Base-by-base conservation (phyloP, 176 grass and related monocot genomes). In the Chloris gayana region DNA sequence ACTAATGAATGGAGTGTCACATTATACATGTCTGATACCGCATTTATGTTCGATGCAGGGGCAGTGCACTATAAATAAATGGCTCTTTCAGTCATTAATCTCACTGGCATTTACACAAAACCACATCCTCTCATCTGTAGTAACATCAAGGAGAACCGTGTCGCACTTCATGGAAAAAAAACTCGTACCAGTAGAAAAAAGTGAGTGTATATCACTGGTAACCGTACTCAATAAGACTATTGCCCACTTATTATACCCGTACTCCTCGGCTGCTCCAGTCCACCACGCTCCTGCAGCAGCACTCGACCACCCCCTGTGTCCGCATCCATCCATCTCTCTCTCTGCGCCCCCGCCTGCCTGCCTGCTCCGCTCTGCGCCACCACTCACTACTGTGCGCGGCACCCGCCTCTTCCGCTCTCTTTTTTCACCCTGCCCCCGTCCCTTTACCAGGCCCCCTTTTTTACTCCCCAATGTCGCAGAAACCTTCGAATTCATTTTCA, bases 401-500 rank as follows among this genome's bases (percentile, higher is more conserved):
- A 85, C 85, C 85, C 85, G 86, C 75, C 71, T 83, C 86, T 73
- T 84, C 54, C 90, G 85, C 90, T 91, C 72, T 77, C 77, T 2
- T 82, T 83, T 47, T 58, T 60, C 63, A 72, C 54, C 34, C 41
- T 5, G 29, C 76, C 75, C 74, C 41, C 53, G 5, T 44, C 71
- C 14, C 44, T 14, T 51, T 27, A 58, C 31, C 39, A 76, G 49
- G 9, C 25, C 24, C 63, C 12, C 44, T 54, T 44, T 82, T 73
- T 69, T 69, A 60, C 69, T 57, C 26, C 56, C 41, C 44, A 6
- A 25, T 6, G 10, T 19, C 30, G 70, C 72, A 39, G 33, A 0
- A 14, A 4, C 45, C n/a, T n/a, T n/a, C n/a, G n/a, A n/a, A n/a
- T 39, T 39, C 37, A 39, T 39, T 39, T 39, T 39, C 41, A 44